Percentiles rank a stretch among this genome's conserved stretches.
phyloP scores from a whole-genome alignment of 805 yeast genomes.

The Myxozyma neotropica region DNA sequence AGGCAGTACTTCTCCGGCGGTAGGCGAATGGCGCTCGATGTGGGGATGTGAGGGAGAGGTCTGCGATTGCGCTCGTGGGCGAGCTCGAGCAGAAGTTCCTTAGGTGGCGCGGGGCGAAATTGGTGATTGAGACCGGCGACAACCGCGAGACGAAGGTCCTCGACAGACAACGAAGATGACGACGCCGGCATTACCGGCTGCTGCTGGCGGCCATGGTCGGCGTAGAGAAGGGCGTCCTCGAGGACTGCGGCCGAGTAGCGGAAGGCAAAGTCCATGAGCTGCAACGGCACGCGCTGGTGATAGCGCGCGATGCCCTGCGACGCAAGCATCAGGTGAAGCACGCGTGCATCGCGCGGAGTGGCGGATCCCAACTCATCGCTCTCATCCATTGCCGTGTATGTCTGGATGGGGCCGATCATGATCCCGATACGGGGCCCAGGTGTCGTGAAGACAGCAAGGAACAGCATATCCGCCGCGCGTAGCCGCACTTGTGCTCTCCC shows the following conservation, averaged over 20 bases:
- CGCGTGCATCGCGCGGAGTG: conserved; percentile 84
- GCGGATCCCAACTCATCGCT: conserved; percentile 29
- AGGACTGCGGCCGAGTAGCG: conserved; percentile 80
- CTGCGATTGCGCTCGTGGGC: conserved; percentile 91
- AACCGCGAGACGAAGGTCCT: conserved; percentile 88
- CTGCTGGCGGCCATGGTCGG: conserved; percentile 62
- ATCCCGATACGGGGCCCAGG: no score
- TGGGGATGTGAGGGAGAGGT: conserved; percentile 83
- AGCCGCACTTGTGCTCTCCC: conserved; percentile 1
- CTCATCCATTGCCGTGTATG: conserved; percentile 4
- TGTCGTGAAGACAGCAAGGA: no score
- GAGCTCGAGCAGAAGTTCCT: conserved; percentile 82
- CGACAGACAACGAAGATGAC: conserved; percentile 61
- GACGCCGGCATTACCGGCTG: conserved; percentile 28
- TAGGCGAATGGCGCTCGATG: conserved; percentile 79
- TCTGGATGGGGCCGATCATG: neutral
- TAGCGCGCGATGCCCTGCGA: conserved; percentile 89
- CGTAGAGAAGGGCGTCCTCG: conserved; percentile 85
- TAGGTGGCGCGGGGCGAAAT: conserved; percentile 94
- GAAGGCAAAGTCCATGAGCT: conserved; percentile 95
- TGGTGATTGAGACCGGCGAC: conserved; percentile 95
- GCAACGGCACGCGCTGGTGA: conserved; percentile 94
- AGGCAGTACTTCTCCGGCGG: conserved; percentile 95
- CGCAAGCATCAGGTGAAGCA: conserved; percentile 86
- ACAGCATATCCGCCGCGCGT: neutral